Conservation (phyloP, 768 basidiomycete genomes). For the Hypsizygus marmoreus region DNA sequence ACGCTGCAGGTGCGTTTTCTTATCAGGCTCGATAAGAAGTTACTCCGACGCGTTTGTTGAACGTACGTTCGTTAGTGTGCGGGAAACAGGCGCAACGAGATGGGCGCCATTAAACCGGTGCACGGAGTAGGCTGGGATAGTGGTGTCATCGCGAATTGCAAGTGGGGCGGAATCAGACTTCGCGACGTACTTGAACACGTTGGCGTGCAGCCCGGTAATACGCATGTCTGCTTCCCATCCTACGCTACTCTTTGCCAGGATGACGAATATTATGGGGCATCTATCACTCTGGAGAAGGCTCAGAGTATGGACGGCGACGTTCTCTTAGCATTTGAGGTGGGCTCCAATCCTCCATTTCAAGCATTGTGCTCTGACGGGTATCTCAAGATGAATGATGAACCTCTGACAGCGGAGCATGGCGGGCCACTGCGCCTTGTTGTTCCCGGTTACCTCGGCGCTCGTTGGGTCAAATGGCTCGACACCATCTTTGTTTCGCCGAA, state of each 20-base stretch:
- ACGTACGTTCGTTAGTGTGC: slow-evolving; percentile 59
- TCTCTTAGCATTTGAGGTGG: slow-evolving; percentile 63
- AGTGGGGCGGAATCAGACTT: slow-evolving; percentile 64
- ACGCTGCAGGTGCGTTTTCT: slow-evolving; percentile 49
- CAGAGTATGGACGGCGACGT: slow-evolving; percentile 50
- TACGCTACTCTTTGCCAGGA: slow-evolving; percentile 62
- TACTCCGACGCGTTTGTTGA: too few relatives aligned
- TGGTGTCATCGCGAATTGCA: slow-evolving; percentile 70
- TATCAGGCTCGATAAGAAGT: too few relatives aligned
- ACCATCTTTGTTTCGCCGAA: slow-evolving; percentile 51
- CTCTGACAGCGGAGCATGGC: slow-evolving; percentile 61
- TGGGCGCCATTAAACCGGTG: slow-evolving; percentile 58
- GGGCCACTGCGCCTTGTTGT: slow-evolving; percentile 68
- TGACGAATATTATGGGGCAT: slow-evolving; percentile 63
- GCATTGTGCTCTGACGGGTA: slow-evolving; percentile 1
- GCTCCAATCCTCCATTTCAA: slow-evolving; percentile 3
- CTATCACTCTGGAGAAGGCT: slow-evolving; percentile 56
- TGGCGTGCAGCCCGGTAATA: slow-evolving; percentile 35
- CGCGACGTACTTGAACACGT: slow-evolving; percentile 54
- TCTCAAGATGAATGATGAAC: slow-evolving; percentile 65
- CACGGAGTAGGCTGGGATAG: slow-evolving; percentile 65
- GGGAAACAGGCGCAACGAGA: slow-evolving; percentile 67
- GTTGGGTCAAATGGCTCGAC: slow-evolving; percentile 80
- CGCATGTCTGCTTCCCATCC: slow-evolving; percentile 64
- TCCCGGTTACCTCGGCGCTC: slow-evolving; percentile 67